Percentiles rank a stretch among this genome's conserved stretches.
Conservation (phyloP, 225 moss, liverwort and hornwort genomes). For the Ulota crispa region DNA sequence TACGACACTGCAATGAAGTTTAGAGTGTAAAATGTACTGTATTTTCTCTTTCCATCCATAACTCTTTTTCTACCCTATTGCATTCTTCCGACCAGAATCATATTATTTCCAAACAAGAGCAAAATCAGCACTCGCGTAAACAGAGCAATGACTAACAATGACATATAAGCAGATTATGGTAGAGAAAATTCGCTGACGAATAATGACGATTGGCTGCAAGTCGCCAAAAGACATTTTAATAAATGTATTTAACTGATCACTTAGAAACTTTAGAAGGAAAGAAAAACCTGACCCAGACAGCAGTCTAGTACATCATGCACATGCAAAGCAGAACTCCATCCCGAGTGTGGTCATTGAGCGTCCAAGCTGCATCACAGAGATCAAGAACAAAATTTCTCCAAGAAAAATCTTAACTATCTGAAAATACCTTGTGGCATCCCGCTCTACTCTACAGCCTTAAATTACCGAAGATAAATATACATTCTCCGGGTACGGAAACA, state of each 20-base stretch:
- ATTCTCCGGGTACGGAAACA: slow-evolving; percentile 15
- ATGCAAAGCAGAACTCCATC: neutral
- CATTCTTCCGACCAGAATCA: neutral
- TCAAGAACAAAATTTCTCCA: neutral
- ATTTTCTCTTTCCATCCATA: neutral
- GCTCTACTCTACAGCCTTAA: slow-evolving; percentile 26
- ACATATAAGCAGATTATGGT: neutral
- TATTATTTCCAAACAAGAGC: neutral
- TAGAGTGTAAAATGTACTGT: neutral
- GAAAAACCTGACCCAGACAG: neutral
- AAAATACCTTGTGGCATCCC: slow-evolving; percentile 8
- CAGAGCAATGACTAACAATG: neutral
- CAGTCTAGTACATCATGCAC: neutral
- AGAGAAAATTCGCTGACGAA: neutral
- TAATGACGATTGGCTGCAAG: neutral
- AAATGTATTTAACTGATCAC: neutral
- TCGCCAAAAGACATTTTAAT: neutral
- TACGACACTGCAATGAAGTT: neutral
- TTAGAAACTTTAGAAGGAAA: neutral
- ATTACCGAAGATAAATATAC: slow-evolving; percentile 19
- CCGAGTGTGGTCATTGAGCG: neutral
- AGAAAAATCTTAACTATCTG: slow-evolving; percentile 11
- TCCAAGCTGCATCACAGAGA: slow-evolving; percentile 14
- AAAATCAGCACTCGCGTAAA: neutral
- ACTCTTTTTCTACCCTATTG: neutral